These are phyloP conservation scores for Cucurbita argyrosperma DNA, from an alignment of 306 rosid genomes.

Conservation along the genomic window DNA sequence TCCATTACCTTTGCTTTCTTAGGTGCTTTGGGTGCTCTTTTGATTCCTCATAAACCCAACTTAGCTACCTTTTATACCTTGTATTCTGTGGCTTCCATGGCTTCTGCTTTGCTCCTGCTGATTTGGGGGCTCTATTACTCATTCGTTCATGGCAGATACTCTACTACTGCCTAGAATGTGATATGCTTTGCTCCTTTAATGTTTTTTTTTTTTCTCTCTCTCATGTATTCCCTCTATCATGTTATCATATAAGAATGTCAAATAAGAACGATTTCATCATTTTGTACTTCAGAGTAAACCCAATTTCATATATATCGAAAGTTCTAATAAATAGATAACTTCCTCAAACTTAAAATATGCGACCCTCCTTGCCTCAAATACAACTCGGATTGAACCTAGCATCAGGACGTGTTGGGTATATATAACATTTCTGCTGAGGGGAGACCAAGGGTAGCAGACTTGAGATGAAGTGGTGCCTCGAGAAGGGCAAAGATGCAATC, in stretches of 20 bases:
- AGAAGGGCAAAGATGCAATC: no score
- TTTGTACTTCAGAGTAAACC: neutral
- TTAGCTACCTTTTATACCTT: slow-evolving; percentile 10
- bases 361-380: no score
- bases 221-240: neutral
- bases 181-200: neutral
- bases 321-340: no score
- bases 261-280: neutral
- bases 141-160: neutral
- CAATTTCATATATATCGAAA: no score
- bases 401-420: no score
- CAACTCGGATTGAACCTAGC: no score
- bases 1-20: slow-evolving; percentile 18
- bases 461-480: no score
- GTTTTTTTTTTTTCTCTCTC: neutral
- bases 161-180: no score
- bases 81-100: slow-evolving; percentile 15
- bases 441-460: no score
- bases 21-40: slow-evolving; percentile 11
- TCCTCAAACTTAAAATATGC: no score
- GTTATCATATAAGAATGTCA: neutral
- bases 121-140: neutral
- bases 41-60: neutral
- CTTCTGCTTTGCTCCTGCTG: slow-evolving; percentile 16
- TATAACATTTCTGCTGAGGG: no score